Evolutionary conservation across 306 rosid species (phyloP).

Genomic region (Prunus salicina): DNA sequence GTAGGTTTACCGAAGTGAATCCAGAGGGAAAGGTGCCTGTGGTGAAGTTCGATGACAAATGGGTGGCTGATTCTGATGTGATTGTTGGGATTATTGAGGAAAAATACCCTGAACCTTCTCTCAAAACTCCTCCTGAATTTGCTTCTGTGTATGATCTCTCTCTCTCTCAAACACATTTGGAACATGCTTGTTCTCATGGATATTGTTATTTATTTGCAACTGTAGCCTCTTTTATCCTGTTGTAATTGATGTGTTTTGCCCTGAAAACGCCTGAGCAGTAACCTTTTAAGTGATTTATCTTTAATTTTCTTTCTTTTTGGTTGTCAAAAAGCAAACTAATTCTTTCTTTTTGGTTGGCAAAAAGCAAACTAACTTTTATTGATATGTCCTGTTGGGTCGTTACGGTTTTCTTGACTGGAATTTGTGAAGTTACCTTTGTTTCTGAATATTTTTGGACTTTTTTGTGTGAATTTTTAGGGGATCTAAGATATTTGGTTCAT

Average conservation of each 20-base stretch:
- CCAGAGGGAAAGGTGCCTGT: constrained; percentile 92
- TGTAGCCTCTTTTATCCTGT: not conserved
- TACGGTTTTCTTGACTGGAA: not conserved
- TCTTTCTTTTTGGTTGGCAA: not conserved
- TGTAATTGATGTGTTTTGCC: not conserved
- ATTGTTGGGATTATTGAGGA: constrained; percentile 69
- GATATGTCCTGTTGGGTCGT: not conserved
- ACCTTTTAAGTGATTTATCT: not conserved
- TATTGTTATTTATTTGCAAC: not conserved
- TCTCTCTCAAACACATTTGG: not conserved
- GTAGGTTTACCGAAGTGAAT: constrained; percentile 68
- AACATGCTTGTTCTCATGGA: not conserved
- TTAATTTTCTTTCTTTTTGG: not conserved
- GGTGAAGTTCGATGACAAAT: constrained; percentile 62
- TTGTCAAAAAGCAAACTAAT: not conserved
- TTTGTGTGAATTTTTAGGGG: constrained; percentile 49
- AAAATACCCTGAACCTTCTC: constrained; percentile 64
- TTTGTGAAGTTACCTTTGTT: not conserved
- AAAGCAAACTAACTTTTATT: not conserved
- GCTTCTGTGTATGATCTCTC: constrained; percentile 59
- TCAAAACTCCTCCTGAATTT: constrained; percentile 56
- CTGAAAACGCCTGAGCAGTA: not conserved
- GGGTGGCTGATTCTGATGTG: constrained; percentile 91
- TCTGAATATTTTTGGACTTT: not conserved
- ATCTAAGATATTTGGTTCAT: constrained; percentile 65